phyloP scores from a whole-genome alignment of 768 basidiomycete genomes.

The Hebeloma cylindrosporum region DNA sequence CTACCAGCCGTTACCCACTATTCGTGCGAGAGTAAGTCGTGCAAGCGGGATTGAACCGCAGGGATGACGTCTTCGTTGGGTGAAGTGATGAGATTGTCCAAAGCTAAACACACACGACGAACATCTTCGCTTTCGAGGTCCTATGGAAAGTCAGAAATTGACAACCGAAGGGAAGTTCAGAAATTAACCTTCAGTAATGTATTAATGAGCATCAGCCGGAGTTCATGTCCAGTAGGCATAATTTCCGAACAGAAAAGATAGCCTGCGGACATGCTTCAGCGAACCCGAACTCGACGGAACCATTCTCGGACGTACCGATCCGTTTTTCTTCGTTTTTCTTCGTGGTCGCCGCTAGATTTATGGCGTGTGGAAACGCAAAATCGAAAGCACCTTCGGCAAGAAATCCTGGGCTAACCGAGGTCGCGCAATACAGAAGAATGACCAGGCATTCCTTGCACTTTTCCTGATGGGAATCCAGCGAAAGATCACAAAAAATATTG shows the following conservation, averaged over 20 bases:
- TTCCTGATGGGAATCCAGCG: slow-evolving; percentile 41
- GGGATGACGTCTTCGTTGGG: slow-evolving; percentile 71
- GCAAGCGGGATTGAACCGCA: slow-evolving; percentile 66
- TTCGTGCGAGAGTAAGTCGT: slow-evolving; percentile 65
- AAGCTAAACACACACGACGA: slow-evolving; percentile 65
- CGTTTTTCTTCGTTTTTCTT: slow-evolving; percentile 59
- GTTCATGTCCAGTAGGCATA: slow-evolving; percentile 67
- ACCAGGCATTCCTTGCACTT: slow-evolving; percentile 67
- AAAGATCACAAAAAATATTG: slow-evolving; percentile 7
- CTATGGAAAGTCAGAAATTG: slow-evolving; percentile 35
- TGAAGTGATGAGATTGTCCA: slow-evolving; percentile 63
- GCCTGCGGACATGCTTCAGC: slow-evolving; percentile 41
- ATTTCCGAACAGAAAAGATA: slow-evolving; percentile 77
- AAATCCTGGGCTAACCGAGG: slow-evolving; percentile 44
- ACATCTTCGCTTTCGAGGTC: slow-evolving; percentile 64
- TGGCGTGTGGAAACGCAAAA: slow-evolving; percentile 74
- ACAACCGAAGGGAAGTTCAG: neutral
- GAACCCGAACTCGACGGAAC: neutral
- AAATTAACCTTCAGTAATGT: slow-evolving; percentile 71
- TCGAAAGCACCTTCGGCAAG: slow-evolving; percentile 48
- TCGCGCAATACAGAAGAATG: slow-evolving; percentile 68
- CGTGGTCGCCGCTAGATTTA: slow-evolving; percentile 75
- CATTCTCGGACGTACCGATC: slow-evolving; percentile 47
- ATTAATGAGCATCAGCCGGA: slow-evolving; percentile 83
- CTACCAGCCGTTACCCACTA: slow-evolving; percentile 62